phyloP scores from a whole-genome alignment of 176 grass and related monocot genomes.

The Triticum dicoccoides region DNA sequence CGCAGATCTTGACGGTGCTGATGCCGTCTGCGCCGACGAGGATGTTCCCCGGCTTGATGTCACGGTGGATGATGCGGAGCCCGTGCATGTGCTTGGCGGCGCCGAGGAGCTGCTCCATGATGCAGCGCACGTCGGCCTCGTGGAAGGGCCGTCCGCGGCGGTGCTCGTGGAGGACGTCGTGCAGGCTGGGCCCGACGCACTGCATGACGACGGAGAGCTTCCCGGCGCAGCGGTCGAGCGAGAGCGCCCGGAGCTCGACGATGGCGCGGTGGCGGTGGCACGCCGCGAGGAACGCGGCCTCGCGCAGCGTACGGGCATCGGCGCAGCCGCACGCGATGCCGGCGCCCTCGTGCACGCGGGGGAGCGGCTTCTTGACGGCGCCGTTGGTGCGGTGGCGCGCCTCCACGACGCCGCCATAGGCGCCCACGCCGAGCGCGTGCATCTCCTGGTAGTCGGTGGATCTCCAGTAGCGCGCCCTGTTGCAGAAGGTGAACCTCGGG shows the following conservation, averaged over 20 bases:
- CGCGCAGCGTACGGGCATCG: neutral
- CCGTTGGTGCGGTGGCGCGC: constrained; percentile 6
- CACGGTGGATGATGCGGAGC: constrained; percentile 75
- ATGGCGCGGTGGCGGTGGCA: constrained; percentile 29
- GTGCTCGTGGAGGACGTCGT: constrained; percentile 1
- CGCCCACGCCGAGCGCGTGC: neutral
- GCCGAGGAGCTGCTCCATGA: constrained; percentile 39
- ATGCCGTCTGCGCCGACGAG: constrained; percentile 8
- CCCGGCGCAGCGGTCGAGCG: neutral
- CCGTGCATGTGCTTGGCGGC: constrained; percentile 34
- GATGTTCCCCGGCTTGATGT: constrained; percentile 77
- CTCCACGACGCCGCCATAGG: neutral
- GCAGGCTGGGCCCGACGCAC: constrained; percentile 26
- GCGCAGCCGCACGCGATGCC: neutral
- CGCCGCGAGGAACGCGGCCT: constrained; percentile 3
- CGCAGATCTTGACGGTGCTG: neutral
- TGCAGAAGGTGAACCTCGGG: neutral
- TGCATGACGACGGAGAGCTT: constrained; percentile 46
- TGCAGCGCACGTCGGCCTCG: neutral
- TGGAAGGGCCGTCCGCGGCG: neutral
- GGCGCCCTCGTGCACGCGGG: neutral
- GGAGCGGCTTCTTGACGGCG: constrained; percentile 24
- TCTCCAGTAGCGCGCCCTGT: neutral
- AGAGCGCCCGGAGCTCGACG: constrained; percentile 29
- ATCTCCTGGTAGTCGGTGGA: neutral